Evolutionary conservation across 768 basidiomycete genomes (phyloP).

Genomic region (Mycena sanguinolenta): DNA sequence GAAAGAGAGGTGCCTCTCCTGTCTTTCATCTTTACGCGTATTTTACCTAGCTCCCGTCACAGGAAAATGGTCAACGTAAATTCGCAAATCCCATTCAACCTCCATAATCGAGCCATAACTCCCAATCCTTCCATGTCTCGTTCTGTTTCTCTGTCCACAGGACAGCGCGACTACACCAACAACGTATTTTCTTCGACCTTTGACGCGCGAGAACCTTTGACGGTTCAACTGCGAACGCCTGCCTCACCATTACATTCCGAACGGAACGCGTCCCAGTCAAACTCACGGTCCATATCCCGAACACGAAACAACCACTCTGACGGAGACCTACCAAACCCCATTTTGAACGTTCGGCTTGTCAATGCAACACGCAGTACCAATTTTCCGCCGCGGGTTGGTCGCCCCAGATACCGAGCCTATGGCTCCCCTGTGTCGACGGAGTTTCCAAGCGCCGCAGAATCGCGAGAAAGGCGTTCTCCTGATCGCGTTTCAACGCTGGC

Average conservation of each 20-base stretch:
- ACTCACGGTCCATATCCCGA: conserved; percentile 34
- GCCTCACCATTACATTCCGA: conserved; percentile 21
- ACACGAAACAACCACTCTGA: conserved; percentile 6
- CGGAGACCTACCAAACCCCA: conserved; percentile 28
- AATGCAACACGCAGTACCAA: not conserved
- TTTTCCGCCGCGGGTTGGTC: conserved; percentile 32
- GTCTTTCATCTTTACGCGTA: not conserved
- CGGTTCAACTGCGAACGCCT: conserved; percentile 31
- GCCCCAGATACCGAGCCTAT: conserved; percentile 29
- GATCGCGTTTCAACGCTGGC: not conserved
- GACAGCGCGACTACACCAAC: conserved; percentile 10
- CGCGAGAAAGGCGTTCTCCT: conserved; percentile 4
- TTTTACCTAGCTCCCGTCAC: not conserved
- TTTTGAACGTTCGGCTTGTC: conserved; percentile 40
- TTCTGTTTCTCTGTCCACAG: conserved; percentile 34
- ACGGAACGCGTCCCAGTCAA: conserved; percentile 24
- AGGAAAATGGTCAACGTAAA: conserved; percentile 45
- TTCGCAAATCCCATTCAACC: conserved; percentile 45
- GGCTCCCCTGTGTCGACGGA: conserved; percentile 24
- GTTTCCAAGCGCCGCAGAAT: not conserved
- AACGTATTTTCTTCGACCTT: conserved; percentile 2
- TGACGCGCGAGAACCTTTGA: conserved; percentile 33
- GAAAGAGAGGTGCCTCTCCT: conserved; percentile 38
- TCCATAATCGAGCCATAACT: conserved; percentile 39
- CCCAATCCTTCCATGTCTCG: conserved; percentile 30